Conservation (phyloP, 2,329 filamentous ascomycete genomes). For the Alternaria metachromatica region DNA sequence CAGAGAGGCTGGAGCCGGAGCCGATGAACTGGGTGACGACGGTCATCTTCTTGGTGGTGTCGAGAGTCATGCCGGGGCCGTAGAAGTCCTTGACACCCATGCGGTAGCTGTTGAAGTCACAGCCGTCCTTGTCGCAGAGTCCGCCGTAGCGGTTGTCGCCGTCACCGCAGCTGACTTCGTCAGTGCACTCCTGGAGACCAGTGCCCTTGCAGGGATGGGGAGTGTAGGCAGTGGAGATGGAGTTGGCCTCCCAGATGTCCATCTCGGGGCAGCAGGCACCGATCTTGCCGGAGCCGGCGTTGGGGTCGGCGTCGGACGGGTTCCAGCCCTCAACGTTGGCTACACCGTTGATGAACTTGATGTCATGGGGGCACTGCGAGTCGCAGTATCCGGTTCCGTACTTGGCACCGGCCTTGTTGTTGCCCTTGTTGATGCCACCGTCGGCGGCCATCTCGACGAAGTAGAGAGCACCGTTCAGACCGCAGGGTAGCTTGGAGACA, state of each 20-base stretch:
- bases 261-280: conserved; percentile 73
- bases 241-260: conserved; percentile 40
- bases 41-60: conserved; percentile 54
- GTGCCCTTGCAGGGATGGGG: conserved; percentile 67
- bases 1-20: conserved; percentile 51
- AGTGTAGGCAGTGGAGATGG: conserved; percentile 64
- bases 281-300: conserved; percentile 60
- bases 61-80: conserved; percentile 59
- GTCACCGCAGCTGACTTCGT: conserved; percentile 49
- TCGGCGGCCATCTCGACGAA: conserved; percentile 64
- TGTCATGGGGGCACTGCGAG: conserved; percentile 52
- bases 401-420: conserved; percentile 61
- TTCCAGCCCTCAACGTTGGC: conserved; percentile 64
- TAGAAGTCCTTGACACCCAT: conserved; percentile 70
- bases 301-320: conserved; percentile 60
- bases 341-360: conserved; percentile 62
- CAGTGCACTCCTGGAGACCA: conserved; percentile 61
- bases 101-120: conserved; percentile 68
- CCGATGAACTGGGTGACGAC: conserved; percentile 61
- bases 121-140: conserved; percentile 72
- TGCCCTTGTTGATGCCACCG: conserved; percentile 63
- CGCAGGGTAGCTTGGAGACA: conserved; percentile 70
- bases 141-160: conserved; percentile 64
- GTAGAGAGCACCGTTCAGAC: conserved; percentile 66
- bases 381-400: conserved; percentile 63